These are phyloP conservation scores for Hymenoscyphus fraxineus DNA, from an alignment of 2,329 filamentous ascomycete species.

Conservation along the genomic window DNA sequence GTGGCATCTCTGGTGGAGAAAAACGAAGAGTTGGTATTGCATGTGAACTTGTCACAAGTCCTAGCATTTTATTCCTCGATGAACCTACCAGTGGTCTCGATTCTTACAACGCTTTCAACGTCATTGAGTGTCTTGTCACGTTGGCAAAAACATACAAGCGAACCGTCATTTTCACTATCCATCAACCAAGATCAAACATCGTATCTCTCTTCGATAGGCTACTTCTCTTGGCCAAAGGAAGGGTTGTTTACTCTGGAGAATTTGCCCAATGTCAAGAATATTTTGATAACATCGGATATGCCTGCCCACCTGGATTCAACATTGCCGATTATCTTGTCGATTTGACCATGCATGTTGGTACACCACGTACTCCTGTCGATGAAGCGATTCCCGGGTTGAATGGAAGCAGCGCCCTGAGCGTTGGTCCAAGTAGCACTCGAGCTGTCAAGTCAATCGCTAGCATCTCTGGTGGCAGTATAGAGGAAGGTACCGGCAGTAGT, in stretches of 20 bases:
- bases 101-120: constrained; percentile 96
- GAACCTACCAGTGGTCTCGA: constrained; percentile 96
- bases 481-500: constrained; percentile 55
- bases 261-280: constrained; percentile 86
- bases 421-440: constrained; percentile 79
- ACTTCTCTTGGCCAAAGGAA: constrained; percentile 84
- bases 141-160: constrained; percentile 94
- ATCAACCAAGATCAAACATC: constrained; percentile 96
- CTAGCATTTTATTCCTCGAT: constrained; percentile 94
- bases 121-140: constrained; percentile 91
- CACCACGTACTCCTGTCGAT: constrained; percentile 49
- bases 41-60: constrained; percentile 94
- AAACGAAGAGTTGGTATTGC: constrained; percentile 95
- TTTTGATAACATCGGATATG: constrained; percentile 87
- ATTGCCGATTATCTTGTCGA: constrained; percentile 98
- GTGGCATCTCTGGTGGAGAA: constrained; percentile 95
- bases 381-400: constrained; percentile 57
- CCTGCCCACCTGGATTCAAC: constrained; percentile 94
- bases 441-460: constrained; percentile 90
- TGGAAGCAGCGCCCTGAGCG: constrained; percentile 61
- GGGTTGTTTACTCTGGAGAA: constrained; percentile 88
- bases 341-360: constrained; percentile 90
- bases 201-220: constrained; percentile 94
- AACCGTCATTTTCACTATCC: constrained; percentile 97
- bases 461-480: constrained; percentile 70